Base-by-base conservation (phyloP, 2,329 filamentous ascomycete species). In the Colletotrichum limetticola region DNA sequence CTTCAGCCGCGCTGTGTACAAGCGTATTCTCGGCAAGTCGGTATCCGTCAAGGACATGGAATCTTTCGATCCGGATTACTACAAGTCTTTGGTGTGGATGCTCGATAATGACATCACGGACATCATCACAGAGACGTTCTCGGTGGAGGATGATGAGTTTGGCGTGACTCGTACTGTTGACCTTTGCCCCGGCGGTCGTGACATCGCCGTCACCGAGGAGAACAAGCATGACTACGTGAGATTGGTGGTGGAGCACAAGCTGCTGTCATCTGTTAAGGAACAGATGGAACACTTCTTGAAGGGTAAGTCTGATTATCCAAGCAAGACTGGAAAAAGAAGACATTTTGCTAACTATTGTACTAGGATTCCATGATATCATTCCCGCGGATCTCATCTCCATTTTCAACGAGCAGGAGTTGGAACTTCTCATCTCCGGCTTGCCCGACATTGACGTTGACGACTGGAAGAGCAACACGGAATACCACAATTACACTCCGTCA, bases 31-130 rank as follows among this genome's bases (percentile, higher is more conserved):
- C 32, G 94, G 97, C 80, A 97, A 97, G 82, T 91, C 94, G 4
- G 96, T 98, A 53, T 98, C 95, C 9, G 93, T 99, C 83, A 99
- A 99, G 86, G 97, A 99, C 79, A 98, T 99, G 95, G 97, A 99
- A 83, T 98, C 95, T 26, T 93, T 99, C 74, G 97, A 99, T 82
- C 92, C 97, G 4, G 96, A 99, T 79, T 99, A 99, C 86, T 98
- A 98, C 90, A 99, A 98, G 83, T 98, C 96, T 16, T 89, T 99
- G 26, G 91, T 97, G 74, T 99, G 97, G 97, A 98, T 99, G 92
- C 88, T 98, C 71, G 94, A 98, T 81, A 98, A 99, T 79, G 96
- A 99, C 80, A 99, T 99, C 78, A 98, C 95, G 5, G 97, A 98
- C 79, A 95, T 98, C 79, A 97, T 98, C 78, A 97, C 94, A 3